Percentiles rank a stretch among this genome's conserved stretches.
Conservation (phyloP, 2,329 filamentous ascomycete species). For the Ophiocordyceps polyrhachis-furcata region DNA sequence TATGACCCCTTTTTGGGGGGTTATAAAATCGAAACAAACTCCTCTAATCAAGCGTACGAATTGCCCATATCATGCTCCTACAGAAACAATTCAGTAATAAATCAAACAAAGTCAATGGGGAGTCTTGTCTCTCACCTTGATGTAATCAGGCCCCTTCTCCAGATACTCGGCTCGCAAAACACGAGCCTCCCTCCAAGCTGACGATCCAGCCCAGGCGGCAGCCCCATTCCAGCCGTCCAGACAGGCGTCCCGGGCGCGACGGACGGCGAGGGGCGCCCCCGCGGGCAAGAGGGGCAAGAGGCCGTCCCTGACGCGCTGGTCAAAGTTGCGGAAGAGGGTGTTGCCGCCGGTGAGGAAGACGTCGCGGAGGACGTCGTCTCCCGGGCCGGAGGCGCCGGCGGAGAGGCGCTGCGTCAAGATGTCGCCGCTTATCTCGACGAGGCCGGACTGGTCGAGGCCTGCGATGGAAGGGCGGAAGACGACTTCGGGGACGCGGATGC, state of each 20-base stretch:
- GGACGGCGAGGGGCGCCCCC: constrained; percentile 46
- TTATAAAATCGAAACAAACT: too few relatives aligned
- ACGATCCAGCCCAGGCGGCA: constrained; percentile 57
- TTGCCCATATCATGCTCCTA: constrained; percentile 52
- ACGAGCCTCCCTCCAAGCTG: constrained; percentile 41
- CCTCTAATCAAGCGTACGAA: constrained; percentile 32
- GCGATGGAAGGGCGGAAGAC: constrained; percentile 86
- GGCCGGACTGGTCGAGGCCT: constrained; percentile 79
- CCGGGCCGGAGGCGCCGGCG: constrained; percentile 29
- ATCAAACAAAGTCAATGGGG: too few relatives aligned
- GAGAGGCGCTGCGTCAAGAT: constrained; percentile 71
- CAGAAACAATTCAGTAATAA: neutral
- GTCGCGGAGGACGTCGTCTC: constrained; percentile 56
- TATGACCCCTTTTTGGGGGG: too few relatives aligned
- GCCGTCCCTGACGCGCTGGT: constrained; percentile 59
- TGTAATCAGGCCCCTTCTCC: constrained; percentile 86
- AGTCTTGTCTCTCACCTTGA: constrained; percentile 74
- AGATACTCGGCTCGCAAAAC: constrained; percentile 68
- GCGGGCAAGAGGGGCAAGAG: constrained; percentile 54
- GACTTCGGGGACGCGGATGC: constrained; percentile 84
- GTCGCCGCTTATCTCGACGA: constrained; percentile 80
- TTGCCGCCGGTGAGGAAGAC: constrained; percentile 93
- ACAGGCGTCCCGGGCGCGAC: constrained; percentile 56
- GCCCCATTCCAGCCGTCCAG: constrained; percentile 90
- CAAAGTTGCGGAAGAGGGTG: constrained; percentile 70